Evolutionary conservation across 306 rosid genomes (phyloP).

Genomic region (Vigna reflexopilosa): DNA sequence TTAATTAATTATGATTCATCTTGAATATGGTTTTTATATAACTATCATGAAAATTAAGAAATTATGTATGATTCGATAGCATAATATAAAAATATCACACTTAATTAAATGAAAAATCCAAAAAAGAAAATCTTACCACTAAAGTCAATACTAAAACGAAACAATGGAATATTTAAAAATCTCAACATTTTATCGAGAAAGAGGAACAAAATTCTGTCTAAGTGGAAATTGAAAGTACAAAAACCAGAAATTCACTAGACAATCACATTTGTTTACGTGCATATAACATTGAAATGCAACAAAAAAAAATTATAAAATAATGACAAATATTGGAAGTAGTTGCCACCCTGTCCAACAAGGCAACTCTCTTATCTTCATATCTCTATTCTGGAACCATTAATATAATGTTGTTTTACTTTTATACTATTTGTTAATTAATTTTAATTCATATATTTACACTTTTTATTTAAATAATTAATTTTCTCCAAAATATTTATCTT

Average conservation of each 20-base stretch:
- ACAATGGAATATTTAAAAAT: background rate
- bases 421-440: background rate
- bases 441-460: background rate
- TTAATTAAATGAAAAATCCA: background rate
- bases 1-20: too few relatives aligned
- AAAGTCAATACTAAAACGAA: background rate
- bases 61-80: too few relatives aligned
- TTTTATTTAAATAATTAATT: background rate
- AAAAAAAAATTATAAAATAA: background rate
- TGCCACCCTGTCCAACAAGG: constrained; percentile 4
- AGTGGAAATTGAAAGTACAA: background rate
- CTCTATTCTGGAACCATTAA: background rate
- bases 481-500: background rate
- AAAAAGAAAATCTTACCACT: background rate
- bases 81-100: too few relatives aligned
- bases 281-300: background rate
- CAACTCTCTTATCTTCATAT: constrained; percentile 5
- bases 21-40: background rate
- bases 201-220: background rate
- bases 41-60: background rate
- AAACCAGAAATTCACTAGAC: background rate
- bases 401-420: background rate
- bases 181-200: background rate
- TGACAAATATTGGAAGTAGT: background rate
- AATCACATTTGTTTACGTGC: background rate